Base-by-base conservation (phyloP, 2,329 filamentous ascomycete species). In the Fusarium dimerum region DNA sequence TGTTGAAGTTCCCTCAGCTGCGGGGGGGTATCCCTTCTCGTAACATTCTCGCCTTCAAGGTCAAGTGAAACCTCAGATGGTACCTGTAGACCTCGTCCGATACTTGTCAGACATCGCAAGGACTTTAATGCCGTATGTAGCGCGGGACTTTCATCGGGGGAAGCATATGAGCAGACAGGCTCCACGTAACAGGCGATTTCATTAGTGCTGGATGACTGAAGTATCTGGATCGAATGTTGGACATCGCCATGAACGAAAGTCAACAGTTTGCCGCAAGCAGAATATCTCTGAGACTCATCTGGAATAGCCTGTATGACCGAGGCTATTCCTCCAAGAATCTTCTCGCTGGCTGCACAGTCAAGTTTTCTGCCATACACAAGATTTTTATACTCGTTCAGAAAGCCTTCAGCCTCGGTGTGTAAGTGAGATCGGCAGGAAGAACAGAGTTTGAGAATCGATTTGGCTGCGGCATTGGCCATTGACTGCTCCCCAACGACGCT, bases 221-320 rank as follows among this genome's bases (percentile, higher is more conserved):
- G 16, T 2, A 68, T 51, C 38, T 65, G 52, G 17, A 61, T 45
- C 9, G 68, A 63, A 18, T 48, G 57, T 12, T 54, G 52, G 5
- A 68, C 77, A 64, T 92, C 89, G 26, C 74, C 67, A 44, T 85
- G 81, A 32, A 92, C 74, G 51, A 86, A 83, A 7, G 75, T 46
- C 5, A 66, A 49, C 44, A 66, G 55, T 20, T 52, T 55, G 13
- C 52, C 53, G 32, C 60, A 66, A 7, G 60, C 60, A 67, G 32
- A 90, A 73, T 26, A 93, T 73, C 50, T 79, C 77, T 52, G 79
- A 74, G 32, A 88, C 76, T 36, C 82, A 2, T 83, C 78, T 1
- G 82, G 73, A 10, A 90, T 77, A 9, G 88, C 88, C 70, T 94
- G 89, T 30, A 92, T 81, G 41, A 94, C 86, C 9, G 84, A 85